Percentiles rank a stretch among this genome's conserved stretches.
phyloP scores from a whole-genome alignment of 2,329 filamentous ascomycete species.

The Leptoxyphium fumago region DNA sequence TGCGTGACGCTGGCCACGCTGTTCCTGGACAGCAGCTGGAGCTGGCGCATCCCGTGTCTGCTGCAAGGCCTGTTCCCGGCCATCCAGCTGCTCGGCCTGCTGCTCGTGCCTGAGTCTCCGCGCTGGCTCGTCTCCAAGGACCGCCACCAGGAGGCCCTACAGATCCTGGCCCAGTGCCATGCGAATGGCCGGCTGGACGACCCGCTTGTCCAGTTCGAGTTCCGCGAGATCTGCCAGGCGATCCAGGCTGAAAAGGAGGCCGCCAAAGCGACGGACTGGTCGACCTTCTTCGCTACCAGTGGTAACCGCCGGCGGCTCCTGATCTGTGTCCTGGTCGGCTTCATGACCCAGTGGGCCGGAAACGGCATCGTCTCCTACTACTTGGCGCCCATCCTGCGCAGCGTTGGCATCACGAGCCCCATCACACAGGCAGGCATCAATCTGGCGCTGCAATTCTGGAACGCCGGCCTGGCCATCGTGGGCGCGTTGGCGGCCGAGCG shows the following conservation, averaged over 20 bases:
- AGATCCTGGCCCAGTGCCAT: constrained; percentile 28
- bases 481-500: constrained; percentile 28
- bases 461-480: constrained; percentile 21
- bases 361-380: constrained; percentile 27
- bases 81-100: constrained; percentile 9
- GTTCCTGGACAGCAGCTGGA: constrained; percentile 9
- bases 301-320: constrained; percentile 24
- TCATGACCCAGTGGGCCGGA: constrained; percentile 26
- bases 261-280: constrained; percentile 23
- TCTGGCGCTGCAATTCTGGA: constrained; percentile 23
- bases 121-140: constrained; percentile 12
- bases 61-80: constrained; percentile 12
- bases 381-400: constrained; percentile 10
- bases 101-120: constrained; percentile 13
- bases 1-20: constrained; percentile 11
- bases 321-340: constrained; percentile 23
- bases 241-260: constrained; percentile 41
- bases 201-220: constrained; percentile 42
- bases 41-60: constrained; percentile 14
- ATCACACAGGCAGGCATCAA: constrained; percentile 17
- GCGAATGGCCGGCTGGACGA: constrained; percentile 31
- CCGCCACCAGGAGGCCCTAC: constrained; percentile 13
- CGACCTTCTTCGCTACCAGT: constrained; percentile 7
- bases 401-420: constrained; percentile 23
- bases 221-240: constrained; percentile 44